Evolutionary conservation across 495 filamentous ascomycete species (phyloP), one percentile per base, ranked within the genome.

Genomic region (Penicillium goetzii): DNA sequence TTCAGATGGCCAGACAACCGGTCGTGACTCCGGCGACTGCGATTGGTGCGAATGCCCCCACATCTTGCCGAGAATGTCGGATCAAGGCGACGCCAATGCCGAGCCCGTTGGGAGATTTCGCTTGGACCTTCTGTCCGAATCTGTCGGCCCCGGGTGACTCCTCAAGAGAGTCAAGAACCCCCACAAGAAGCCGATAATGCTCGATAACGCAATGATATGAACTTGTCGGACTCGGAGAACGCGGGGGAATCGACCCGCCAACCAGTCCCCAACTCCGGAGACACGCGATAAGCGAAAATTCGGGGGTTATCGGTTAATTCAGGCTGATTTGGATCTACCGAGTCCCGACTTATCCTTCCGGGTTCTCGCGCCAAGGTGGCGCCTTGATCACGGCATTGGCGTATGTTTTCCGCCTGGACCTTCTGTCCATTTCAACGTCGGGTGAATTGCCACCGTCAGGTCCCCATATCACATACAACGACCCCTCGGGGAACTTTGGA

Each of bases 331-430:
- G 43, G 21, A 47, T 21, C 43, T 47, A 47, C 43, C 11, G n/a
- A n/a, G n/a, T n/a, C n/a, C n/a, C n/a, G 41, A 47, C 43, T 25
- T 12, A n/a, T 12, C 43, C 43, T 47, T 47, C 43, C 43, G 4
- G 43, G 21, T 4, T 47, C 12, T 47, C 9, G 41, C 11, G 12
- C 43, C 26, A 21, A 51, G 4, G 25, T 9, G 47, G 47, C 47
- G 47, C 25, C 21, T 47, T 14, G 47, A 30, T 30, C 21, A 4
- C 43, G 57, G 28, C 17, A n/a, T 32, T 60, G 58, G 60, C 36
- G 53, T 30, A 19, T 17, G 55, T 32, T 41, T 53, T 47, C 65
- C 68, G 65, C 60, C 47, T 70, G 68, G 68, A 70, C 68, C 68
- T 70, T 70, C 68, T 53, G 52, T 45, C 51, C 59, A 62, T 55